Evolutionary conservation across 164 flowering plant genomes (phyloP).

Genomic region (Kingdonia uniflora): DNA sequence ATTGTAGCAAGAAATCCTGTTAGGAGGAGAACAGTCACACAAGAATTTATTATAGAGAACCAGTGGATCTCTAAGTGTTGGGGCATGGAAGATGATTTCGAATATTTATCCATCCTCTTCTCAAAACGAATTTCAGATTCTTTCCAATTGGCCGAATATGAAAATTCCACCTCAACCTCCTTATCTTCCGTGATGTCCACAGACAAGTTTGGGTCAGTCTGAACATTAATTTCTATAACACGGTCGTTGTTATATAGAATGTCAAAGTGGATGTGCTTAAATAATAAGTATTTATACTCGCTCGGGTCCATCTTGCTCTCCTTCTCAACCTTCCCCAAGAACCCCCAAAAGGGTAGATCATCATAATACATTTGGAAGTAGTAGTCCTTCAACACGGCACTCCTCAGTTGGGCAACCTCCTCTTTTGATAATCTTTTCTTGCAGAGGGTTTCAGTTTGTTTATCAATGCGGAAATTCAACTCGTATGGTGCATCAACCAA

Average conservation of each 20-base stretch:
- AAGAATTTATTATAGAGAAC: slow-evolving; percentile 49
- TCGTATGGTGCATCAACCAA: slow-evolving; percentile 54
- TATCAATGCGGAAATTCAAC: slow-evolving; percentile 36
- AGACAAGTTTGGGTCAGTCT: slow-evolving; percentile 31
- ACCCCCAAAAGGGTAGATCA: slow-evolving; percentile 67
- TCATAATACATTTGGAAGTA: slow-evolving; percentile 69
- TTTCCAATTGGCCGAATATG: slow-evolving; percentile 44
- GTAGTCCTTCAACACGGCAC: slow-evolving; percentile 51
- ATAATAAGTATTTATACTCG: slow-evolving; percentile 41
- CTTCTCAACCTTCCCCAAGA: slow-evolving; percentile 45
- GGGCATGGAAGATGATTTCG: slow-evolving; percentile 40
- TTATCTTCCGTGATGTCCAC: slow-evolving; percentile 46
- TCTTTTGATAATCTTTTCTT: slow-evolving; percentile 29
- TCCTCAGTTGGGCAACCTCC: slow-evolving; percentile 38
- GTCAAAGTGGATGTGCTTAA: slow-evolving; percentile 49
- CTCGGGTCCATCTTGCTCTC: slow-evolving; percentile 39
- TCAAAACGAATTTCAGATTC: slow-evolving; percentile 44
- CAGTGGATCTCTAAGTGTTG: slow-evolving; percentile 55
- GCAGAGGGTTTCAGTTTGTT: slow-evolving; percentile 35
- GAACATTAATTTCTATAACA: slow-evolving; percentile 45
- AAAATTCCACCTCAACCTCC: slow-evolving; percentile 36
- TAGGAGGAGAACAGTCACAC: slow-evolving; percentile 48
- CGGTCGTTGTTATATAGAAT: slow-evolving; percentile 45
- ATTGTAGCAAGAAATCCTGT: slow-evolving; percentile 53
- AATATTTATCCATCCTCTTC: slow-evolving; percentile 50